Conservation (phyloP, 2,329 filamentous ascomycete species). For the Cladosporium cucumerinum region DNA sequence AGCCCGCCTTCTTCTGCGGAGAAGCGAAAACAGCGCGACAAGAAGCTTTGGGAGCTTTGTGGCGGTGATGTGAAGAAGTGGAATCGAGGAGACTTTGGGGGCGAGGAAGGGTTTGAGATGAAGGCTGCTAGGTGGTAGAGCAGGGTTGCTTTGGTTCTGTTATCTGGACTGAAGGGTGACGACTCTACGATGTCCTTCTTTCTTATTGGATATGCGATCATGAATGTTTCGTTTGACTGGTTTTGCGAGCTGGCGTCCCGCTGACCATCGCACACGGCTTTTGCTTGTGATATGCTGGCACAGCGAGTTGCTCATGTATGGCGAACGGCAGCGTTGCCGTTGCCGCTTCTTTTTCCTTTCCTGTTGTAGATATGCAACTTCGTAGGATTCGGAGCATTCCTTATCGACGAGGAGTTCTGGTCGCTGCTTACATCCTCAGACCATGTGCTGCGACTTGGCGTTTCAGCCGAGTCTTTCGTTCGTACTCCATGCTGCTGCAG, state of each 20-base stretch:
- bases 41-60: conserved; percentile 33
- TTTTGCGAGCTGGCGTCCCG: background rate
- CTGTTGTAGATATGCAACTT: background rate
- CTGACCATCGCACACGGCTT: background rate
- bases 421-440: background rate
- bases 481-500: background rate
- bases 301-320: background rate
- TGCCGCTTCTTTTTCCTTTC: background rate
- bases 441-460: background rate
- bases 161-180: background rate
- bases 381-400: background rate
- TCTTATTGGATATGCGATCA: background rate
- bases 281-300: background rate
- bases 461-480: background rate
- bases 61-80: conserved; percentile 32
- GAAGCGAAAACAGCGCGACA: conserved; percentile 20
- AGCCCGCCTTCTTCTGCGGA: conserved; percentile 21
- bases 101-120: conserved; percentile 24
- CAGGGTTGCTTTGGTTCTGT: background rate
- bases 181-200: background rate
- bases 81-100: conserved; percentile 37
- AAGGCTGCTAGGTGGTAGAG: conserved; percentile 33
- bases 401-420: background rate
- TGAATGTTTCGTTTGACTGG: background rate
- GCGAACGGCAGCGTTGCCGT: background rate